Evolutionary conservation across 768 basidiomycete genomes (phyloP).

Genomic region (Porphyrellus cyaneotinctus): DNA sequence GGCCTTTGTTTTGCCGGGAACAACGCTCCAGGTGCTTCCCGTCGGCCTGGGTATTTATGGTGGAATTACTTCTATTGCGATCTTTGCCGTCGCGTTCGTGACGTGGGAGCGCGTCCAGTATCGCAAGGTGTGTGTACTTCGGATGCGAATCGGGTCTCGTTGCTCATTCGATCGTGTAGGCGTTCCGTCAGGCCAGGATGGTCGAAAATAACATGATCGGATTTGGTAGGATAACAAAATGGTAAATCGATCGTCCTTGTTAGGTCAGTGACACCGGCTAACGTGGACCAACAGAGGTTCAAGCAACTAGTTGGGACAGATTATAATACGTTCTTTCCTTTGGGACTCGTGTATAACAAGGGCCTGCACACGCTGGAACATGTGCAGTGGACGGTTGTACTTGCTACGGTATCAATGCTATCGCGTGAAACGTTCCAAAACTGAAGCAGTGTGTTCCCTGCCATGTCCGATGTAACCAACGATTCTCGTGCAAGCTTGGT

Average conservation of each 20-base stretch:
- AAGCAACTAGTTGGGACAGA: not conserved
- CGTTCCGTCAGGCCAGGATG: conserved; percentile 70
- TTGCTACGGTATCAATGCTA: not conserved
- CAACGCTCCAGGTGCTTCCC: conserved; percentile 68
- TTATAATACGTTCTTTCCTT: conserved; percentile 4
- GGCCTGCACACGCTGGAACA: conserved; percentile 4
- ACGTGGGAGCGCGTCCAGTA: conserved; percentile 87
- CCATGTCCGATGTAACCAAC: conserved; percentile 10
- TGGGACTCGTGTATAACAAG: not conserved
- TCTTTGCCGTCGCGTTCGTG: conserved; percentile 79
- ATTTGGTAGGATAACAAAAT: conserved; percentile 49
- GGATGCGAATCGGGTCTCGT: too few relatives aligned
- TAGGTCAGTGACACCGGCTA: not conserved
- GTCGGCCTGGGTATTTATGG: conserved; percentile 82
- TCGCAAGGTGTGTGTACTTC: conserved; percentile 57
- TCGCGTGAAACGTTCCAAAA: too few relatives aligned
- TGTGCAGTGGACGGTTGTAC: not conserved
- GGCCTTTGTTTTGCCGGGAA: conserved; percentile 66
- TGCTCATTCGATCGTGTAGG: conserved; percentile 37
- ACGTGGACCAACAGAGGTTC: not conserved
- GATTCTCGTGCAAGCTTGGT: conserved; percentile 20
- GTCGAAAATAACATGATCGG: conserved; percentile 60
- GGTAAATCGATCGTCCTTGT: conserved; percentile 12
- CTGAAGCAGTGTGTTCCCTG: not conserved
- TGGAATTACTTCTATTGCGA: conserved; percentile 78